These are phyloP conservation scores for Sugiyamaella valdiviana DNA, from an alignment of 805 yeast genomes.

Conservation along the genomic window DNA sequence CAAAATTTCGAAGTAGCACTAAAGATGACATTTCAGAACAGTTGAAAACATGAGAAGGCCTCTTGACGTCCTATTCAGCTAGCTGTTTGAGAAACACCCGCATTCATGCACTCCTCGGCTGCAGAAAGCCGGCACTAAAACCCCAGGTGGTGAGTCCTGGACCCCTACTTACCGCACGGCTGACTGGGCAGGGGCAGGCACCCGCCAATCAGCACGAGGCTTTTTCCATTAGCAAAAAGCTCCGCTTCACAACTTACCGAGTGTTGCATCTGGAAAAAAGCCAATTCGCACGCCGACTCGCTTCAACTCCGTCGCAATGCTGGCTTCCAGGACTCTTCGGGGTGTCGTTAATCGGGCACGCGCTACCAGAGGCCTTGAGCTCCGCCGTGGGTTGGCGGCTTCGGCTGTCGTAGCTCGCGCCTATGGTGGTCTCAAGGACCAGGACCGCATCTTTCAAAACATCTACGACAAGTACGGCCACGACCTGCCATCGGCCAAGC, in stretches of 20 bases:
- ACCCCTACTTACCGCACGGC: no score
- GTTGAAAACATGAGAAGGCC: no score
- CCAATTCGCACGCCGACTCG: neutral
- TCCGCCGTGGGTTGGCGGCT: constrained; percentile 3
- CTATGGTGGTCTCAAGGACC: constrained; percentile 73
- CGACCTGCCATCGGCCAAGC: constrained; percentile 65
- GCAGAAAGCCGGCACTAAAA: no score
- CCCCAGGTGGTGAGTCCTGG: no score
- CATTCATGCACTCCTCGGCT: no score
- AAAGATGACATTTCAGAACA: no score
- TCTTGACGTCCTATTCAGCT: no score
- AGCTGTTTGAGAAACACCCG: no score
- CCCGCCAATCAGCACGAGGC: neutral
- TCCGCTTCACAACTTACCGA: neutral
- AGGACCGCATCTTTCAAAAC: constrained; percentile 83
- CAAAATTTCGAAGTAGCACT: no score
- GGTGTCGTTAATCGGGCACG: neutral
- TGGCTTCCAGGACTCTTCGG: neutral
- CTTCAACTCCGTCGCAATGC: neutral
- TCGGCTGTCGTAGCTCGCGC: constrained; percentile 29
- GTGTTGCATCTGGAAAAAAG: neutral
- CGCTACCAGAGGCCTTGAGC: neutral
- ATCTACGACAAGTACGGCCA: constrained; percentile 69
- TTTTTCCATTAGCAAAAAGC: neutral
- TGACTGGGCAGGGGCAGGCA: neutral